Evolutionary conservation across 495 filamentous ascomycete genomes (phyloP).

Genomic region (Hypoxylon cercidicola): DNA sequence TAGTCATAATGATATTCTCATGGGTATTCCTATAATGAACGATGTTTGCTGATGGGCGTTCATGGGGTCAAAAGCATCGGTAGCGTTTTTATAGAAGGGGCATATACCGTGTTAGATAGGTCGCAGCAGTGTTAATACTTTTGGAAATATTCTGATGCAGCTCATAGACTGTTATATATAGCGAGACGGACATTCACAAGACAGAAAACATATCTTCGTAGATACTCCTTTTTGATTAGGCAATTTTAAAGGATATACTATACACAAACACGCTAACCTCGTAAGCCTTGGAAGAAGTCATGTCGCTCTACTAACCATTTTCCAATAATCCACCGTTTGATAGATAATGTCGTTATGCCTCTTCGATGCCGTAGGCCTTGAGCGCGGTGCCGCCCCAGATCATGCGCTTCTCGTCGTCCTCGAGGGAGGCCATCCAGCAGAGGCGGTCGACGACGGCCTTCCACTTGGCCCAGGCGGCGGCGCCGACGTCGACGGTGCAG

Average conservation of each 20-base stretch:
- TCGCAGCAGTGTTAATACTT: neutral
- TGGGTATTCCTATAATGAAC: constrained; percentile 31
- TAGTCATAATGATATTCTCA: constrained; percentile 15
- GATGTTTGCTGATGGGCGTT: neutral
- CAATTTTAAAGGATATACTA: neutral
- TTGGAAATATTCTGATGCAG: constrained; percentile 17
- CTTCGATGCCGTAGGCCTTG: constrained; percentile 69
- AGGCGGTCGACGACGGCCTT: constrained; percentile 67
- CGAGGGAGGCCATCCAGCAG: constrained; percentile 66
- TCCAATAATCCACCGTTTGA: too few species aligned
- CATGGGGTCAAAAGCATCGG: constrained; percentile 25
- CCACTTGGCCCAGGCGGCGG: constrained; percentile 67
- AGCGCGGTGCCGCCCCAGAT: constrained; percentile 77
- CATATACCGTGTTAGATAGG: constrained; percentile 7
- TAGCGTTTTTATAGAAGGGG: constrained; percentile 33
- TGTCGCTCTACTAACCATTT: too few species aligned
- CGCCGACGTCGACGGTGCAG: constrained; percentile 73
- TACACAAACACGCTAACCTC: too few species aligned
- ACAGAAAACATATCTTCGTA: too few species aligned
- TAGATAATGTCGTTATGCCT: constrained; percentile 19
- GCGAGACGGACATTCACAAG: too few species aligned
- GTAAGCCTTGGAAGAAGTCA: too few species aligned
- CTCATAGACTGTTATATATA: too few species aligned
- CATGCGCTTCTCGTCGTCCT: constrained; percentile 64
- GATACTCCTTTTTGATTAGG: too few species aligned